phyloP scores from a whole-genome alignment of 2,329 filamentous ascomycete genomes.

The Talaromyces sp. region DNA sequence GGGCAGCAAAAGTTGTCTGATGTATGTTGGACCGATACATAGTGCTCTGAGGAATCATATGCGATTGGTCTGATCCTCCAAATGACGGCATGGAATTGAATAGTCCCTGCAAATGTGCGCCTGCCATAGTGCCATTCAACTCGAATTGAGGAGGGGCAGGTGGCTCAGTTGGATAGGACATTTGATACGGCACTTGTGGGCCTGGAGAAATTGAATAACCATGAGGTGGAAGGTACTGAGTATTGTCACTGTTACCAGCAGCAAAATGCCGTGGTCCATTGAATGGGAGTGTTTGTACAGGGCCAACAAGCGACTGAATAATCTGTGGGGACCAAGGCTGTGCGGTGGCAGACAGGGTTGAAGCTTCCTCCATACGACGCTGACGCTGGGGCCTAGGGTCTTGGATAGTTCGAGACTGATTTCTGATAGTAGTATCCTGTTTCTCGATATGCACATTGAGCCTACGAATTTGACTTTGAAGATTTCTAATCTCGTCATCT shows the following conservation, averaged over 20 bases:
- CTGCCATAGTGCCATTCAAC: slow-evolving; percentile 1
- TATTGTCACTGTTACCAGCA: neutral
- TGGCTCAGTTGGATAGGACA: neutral
- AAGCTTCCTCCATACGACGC: slow-evolving; percentile 4
- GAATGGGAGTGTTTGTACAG: neutral
- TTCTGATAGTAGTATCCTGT: slow-evolving; percentile 26
- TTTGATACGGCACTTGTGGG: neutral
- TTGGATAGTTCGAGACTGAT: slow-evolving; percentile 29
- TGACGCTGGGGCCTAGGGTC: slow-evolving; percentile 21
- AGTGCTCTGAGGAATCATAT: neutral
- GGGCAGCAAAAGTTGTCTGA: neutral
- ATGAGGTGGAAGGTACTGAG: neutral
- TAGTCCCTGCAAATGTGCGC: neutral
- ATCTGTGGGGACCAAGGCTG: neutral
- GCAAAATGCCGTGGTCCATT: neutral
- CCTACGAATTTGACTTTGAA: slow-evolving; percentile 18
- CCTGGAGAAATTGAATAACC: neutral
- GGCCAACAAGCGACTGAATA: neutral
- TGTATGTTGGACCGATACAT: neutral
- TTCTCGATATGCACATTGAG: slow-evolving; percentile 23
- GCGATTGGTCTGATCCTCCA: neutral
- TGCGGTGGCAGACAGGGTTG: slow-evolving; percentile 13
- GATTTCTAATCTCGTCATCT: slow-evolving; percentile 11
- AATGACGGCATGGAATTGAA: slow-evolving; percentile 1
- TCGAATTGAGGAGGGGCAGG: neutral